These are phyloP conservation scores for Pestalotiopsis fici DNA, from an alignment of 2,329 filamentous ascomycete species.

Conservation along the genomic window DNA sequence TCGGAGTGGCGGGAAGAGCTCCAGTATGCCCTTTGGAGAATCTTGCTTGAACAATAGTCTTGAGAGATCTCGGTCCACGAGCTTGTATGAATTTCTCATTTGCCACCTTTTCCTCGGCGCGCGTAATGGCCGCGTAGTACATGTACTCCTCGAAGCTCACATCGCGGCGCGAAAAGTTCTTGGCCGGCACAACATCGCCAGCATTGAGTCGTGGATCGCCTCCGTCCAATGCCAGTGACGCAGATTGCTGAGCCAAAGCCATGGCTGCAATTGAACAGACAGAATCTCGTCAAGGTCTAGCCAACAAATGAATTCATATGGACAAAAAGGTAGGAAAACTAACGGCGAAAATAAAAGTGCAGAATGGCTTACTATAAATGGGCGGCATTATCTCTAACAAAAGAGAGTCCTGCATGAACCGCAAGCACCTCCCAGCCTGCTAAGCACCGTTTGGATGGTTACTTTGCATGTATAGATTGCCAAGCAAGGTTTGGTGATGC, in stretches of 20 bases:
- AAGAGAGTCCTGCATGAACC: neutral
- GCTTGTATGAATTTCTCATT: conserved; percentile 3
- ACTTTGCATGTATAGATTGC: neutral
- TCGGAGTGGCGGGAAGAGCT: neutral
- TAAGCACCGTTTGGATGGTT: neutral
- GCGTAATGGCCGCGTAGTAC: conserved; percentile 21
- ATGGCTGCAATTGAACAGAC: neutral
- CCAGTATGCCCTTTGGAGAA: neutral
- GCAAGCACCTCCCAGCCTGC: neutral
- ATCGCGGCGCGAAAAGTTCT: neutral
- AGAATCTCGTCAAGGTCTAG: neutral
- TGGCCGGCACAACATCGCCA: neutral
- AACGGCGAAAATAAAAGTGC: neutral
- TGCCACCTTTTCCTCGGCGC: conserved; percentile 16
- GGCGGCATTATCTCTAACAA: neutral
- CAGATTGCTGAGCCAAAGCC: neutral
- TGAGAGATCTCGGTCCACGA: conserved; percentile 13
- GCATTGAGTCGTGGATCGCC: neutral
- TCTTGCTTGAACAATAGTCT: neutral
- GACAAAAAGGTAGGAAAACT: neutral
- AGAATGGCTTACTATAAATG: neutral
- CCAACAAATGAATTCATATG: neutral
- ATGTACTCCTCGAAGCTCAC: conserved; percentile 22
- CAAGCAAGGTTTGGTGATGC: neutral
- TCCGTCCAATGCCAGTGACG: neutral